Evolutionary conservation across 768 basidiomycete genomes (phyloP).

Genomic region (Paxillus rubicundulus): DNA sequence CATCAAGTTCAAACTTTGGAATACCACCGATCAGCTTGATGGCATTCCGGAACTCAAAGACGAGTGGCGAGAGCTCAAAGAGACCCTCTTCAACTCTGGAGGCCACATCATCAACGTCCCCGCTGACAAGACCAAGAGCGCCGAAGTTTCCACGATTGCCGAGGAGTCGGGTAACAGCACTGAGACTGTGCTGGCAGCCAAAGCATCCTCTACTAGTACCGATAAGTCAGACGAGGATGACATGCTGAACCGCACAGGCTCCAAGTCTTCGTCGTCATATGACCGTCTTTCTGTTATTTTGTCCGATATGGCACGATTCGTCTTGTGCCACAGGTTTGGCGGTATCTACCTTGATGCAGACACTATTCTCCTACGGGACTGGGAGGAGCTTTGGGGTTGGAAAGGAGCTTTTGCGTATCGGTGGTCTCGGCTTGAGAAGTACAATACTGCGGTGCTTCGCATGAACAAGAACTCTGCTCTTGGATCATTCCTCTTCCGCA

Average conservation of each 20-base stretch:
- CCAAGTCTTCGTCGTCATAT: conserved; percentile 83
- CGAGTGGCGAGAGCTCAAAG: conserved; percentile 78
- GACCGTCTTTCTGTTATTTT: conserved; percentile 91
- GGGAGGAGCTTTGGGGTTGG: conserved; percentile 99
- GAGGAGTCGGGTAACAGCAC: conserved; percentile 25
- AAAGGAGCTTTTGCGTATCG: conserved; percentile 95
- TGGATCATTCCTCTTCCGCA: conserved; percentile 90
- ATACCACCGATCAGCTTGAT: conserved; percentile 95
- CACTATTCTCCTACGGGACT: conserved; percentile 92
- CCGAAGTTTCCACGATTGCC: conserved; percentile 17
- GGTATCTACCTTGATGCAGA: conserved; percentile 98
- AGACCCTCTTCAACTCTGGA: conserved; percentile 84
- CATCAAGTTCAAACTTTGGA: conserved; percentile 96
- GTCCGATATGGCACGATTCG: conserved; percentile 96
- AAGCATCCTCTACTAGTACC: conserved; percentile 18
- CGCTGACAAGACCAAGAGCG: conserved; percentile 36
- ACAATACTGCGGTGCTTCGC: conserved; percentile 95
- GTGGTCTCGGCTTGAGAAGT: conserved; percentile 89
- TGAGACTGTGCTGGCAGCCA: conserved; percentile 12
- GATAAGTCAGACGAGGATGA: conserved; percentile 45
- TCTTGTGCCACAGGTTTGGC: conserved; percentile 94
- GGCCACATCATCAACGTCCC: conserved; percentile 72
- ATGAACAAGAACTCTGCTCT: conserved; percentile 91
- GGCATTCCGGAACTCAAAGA: conserved; percentile 84
- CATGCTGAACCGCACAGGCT: conserved; percentile 80